A percentile compares a stretch with the other conserved stretches of the same genome.
These are phyloP conservation scores for Pleurozium schreberi DNA, from an alignment of 225 moss, liverwort and hornwort species.

Conservation along the genomic window DNA sequence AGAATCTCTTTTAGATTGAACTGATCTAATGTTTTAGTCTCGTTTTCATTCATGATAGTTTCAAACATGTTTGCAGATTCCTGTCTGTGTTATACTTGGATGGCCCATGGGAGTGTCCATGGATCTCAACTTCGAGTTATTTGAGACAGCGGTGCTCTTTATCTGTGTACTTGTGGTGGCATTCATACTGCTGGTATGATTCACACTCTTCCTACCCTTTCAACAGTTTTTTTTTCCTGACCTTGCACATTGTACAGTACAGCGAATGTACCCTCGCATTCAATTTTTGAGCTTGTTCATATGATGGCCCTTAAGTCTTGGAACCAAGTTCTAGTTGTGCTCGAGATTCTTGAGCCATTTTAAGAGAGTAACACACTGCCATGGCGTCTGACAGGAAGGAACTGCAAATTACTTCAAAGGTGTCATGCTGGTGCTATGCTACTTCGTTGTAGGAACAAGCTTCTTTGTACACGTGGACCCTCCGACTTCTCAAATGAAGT, in stretches of 20 bases:
- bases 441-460: constrained; percentile 25
- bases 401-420: constrained; percentile 24
- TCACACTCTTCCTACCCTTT: neutral
- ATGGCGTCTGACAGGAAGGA: constrained; percentile 12
- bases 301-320: neutral
- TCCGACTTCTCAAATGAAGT: neutral
- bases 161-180: constrained; percentile 74
- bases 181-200: constrained; percentile 41
- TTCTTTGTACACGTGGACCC: constrained; percentile 14
- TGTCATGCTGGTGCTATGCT: constrained; percentile 13
- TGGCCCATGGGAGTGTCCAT: constrained; percentile 63
- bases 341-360: neutral
- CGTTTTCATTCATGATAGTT: neutral
- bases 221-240: neutral
- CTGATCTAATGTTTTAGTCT: neutral
- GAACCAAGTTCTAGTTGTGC: neutral
- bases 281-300: neutral
- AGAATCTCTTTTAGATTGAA: neutral
- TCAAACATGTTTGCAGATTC: constrained; percentile 33
- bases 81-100: constrained; percentile 58
- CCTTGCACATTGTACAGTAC: neutral
- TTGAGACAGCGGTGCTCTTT: constrained; percentile 76
- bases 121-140: constrained; percentile 79
- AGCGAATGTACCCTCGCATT: neutral
- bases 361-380: neutral